These are phyloP conservation scores for Alternaria triticimaculans DNA, from an alignment of 2,329 filamentous ascomycete species.

Conservation along the genomic window DNA sequence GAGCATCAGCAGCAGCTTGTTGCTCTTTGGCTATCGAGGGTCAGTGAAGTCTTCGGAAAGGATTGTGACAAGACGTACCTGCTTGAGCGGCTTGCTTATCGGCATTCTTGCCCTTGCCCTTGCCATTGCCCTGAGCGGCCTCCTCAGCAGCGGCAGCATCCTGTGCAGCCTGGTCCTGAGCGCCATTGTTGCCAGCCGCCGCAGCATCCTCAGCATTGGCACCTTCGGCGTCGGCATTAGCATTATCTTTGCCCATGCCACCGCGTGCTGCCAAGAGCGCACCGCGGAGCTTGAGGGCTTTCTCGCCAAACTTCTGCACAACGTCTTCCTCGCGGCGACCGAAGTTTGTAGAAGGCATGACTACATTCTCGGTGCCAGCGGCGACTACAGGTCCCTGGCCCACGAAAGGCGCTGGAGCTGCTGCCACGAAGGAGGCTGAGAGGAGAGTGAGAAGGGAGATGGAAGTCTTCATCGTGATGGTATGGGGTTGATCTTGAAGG, in stretches of 20 bases:
- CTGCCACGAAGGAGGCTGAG: conserved; percentile 42
- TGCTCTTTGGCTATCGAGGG: conserved; percentile 8
- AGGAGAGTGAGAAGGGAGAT: conserved; percentile 44
- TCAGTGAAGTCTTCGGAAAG: neutral
- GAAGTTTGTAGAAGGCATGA: conserved; percentile 29
- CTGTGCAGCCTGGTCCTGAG: conserved; percentile 14
- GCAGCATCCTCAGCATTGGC: conserved; percentile 6
- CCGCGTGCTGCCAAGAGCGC: conserved; percentile 31
- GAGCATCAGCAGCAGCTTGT: conserved; percentile 8
- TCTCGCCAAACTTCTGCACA: conserved; percentile 34
- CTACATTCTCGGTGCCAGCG: conserved; percentile 30
- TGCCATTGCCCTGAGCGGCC: conserved; percentile 12
- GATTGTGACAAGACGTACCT: neutral
- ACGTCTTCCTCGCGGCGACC: conserved; percentile 26
- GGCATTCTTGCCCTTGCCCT: conserved; percentile 11
- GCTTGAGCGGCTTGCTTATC: conserved; percentile 7
- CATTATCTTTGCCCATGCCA: conserved; percentile 14
- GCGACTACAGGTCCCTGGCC: conserved; percentile 37
- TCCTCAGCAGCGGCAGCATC: conserved; percentile 9
- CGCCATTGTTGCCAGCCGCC: conserved; percentile 6
- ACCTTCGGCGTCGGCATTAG: conserved; percentile 5
- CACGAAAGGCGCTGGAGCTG: conserved; percentile 40
- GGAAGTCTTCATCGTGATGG: conserved; percentile 44
- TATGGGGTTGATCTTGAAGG: conserved; percentile 12
- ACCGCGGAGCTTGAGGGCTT: conserved; percentile 35